Base-by-base conservation (phyloP, 2,329 filamentous ascomycete genomes). In the Exserohilum turcica region DNA sequence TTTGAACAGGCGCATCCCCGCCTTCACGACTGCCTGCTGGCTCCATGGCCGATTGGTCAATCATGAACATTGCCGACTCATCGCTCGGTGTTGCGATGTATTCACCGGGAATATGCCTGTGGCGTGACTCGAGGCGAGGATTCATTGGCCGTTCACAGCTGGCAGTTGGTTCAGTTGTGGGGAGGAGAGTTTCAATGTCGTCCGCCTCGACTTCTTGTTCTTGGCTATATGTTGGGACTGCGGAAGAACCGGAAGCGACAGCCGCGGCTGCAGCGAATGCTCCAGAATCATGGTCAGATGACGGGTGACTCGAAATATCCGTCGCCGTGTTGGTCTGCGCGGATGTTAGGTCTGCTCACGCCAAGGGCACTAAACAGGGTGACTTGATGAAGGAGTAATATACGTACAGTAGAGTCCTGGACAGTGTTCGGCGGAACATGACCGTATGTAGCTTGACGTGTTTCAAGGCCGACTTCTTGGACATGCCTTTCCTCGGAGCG, bases 51-150 rank as follows among this genome's bases (percentile, higher is more conserved):
- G 52, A 40, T 15, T 44, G 43, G 13, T 61, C 58, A 28, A 49
- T 40, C 29, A 67, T 61, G 15, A 63, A 67, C n/a, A 68, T 60
- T n/a, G 61, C 58, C 15, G 56, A 48, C 40, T 71, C 67, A 4
- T 68, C 67, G 6, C 61, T 52, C 12, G 71, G 68, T 2, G 71
- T 73, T 2, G 66, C 59, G n/a, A 60, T 61, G 2, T 66, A 74
- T 16, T 66, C 70, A 15, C 73, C 72, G 10, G 73, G 71, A 31
- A 74, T 61, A 38, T 73, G 71, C 7, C 69, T 59, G 28, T 60
- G 59, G 24, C 57, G 60, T 7, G 76, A 74, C 45, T 75, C 75
- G 15, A 74, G 64, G 13, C 60, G 48, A 8, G 51, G 48, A 59
- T 67, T 48, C 57, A 74, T 19, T 9, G 63, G 64, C 7, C 59